Percentiles rank a stretch among this genome's conserved stretches.
Conservation (phyloP, 2,329 filamentous ascomycete genomes). For the Seiridium cupressi region DNA sequence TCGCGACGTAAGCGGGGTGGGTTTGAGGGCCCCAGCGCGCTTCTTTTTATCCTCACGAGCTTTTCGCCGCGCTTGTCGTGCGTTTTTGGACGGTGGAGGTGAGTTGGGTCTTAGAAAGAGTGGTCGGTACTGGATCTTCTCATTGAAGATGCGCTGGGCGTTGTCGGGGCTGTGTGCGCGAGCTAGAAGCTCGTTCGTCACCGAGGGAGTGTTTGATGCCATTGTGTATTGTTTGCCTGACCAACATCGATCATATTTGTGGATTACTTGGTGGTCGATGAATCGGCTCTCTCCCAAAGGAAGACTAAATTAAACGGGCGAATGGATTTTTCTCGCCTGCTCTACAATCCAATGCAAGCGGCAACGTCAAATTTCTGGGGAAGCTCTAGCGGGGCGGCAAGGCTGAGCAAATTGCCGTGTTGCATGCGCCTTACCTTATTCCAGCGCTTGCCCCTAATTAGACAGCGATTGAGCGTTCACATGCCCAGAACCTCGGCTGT, state of each 20-base stretch:
- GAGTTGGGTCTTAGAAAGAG: slow-evolving; percentile 77
- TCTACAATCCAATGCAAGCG: background rate
- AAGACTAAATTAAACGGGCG: too few species aligned
- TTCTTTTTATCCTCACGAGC: slow-evolving; percentile 45
- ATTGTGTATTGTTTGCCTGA: slow-evolving; percentile 19
- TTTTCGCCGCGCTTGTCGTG: slow-evolving; percentile 51
- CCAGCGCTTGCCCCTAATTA: background rate
- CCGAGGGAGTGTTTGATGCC: slow-evolving; percentile 31
- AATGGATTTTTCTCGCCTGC: too few species aligned
- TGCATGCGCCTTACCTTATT: too few species aligned
- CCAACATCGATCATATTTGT: too few species aligned
- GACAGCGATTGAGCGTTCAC: background rate
- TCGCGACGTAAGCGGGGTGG: slow-evolving; percentile 72
- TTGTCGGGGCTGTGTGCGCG: slow-evolving; percentile 77
- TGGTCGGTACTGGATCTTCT: slow-evolving; percentile 80
- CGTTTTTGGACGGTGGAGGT: slow-evolving; percentile 57
- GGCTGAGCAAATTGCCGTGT: too few species aligned
- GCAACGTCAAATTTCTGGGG: background rate
- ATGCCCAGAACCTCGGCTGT: slow-evolving; percentile 3
- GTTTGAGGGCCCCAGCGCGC: slow-evolving; percentile 47
- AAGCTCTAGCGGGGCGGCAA: background rate
- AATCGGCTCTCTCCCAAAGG: too few species aligned
- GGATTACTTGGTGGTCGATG: too few species aligned
- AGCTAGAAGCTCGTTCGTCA: slow-evolving; percentile 65
- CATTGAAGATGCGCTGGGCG: slow-evolving; percentile 69